Evolutionary conservation across 2,329 filamentous ascomycete genomes (phyloP), one percentile per base, ranked within the genome.

Genomic region (Diaporthe sp.): DNA sequence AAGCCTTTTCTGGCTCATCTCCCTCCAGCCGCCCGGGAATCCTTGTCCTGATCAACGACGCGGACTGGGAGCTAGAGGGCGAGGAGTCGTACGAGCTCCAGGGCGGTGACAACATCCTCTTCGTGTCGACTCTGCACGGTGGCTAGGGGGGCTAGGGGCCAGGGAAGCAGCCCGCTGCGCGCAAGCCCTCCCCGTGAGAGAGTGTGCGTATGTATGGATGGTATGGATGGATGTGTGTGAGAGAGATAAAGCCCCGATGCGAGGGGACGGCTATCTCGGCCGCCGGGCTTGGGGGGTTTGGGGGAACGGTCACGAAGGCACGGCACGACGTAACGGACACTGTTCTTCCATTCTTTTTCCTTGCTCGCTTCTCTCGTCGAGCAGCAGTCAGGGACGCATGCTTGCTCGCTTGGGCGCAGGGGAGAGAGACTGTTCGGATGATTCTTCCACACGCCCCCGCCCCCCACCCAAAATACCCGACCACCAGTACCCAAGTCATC

Each of bases 21-120:
- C 15, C 34, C 25, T 53, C 76, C 79, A 98, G 96, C 76, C 95
- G 97, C 72, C 97, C 97, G 7, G 97, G 97, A 3, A 98, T 99
- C 83, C 90, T 99, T 58, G 96, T 98, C 39, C 89, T 99, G 74
- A 98, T 99, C 84, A 99, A 99, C 82, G 97, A 99, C 80, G 95
- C 95, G 37, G 97, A 99, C 84, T 99, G 97, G 97, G 97, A 98
- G 84, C 90, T 99, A 17, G 97, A 98, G 85, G 97, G 96, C 25
- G 96, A 98, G 85, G 95, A 97, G 82, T 90, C 92, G 78, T 98
- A 98, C 82, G 93, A 95, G 84, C 86, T 99, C 75, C 92, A 96
- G 85, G 85, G 88, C 77, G 90, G 92, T 75, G 97, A 99, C 86
- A 96, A 94, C 82, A 94, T 99, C 79, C 88, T 98, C 78, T 99